Conservation (phyloP, 345 rosid species). For the Nephelium lappaceum region DNA sequence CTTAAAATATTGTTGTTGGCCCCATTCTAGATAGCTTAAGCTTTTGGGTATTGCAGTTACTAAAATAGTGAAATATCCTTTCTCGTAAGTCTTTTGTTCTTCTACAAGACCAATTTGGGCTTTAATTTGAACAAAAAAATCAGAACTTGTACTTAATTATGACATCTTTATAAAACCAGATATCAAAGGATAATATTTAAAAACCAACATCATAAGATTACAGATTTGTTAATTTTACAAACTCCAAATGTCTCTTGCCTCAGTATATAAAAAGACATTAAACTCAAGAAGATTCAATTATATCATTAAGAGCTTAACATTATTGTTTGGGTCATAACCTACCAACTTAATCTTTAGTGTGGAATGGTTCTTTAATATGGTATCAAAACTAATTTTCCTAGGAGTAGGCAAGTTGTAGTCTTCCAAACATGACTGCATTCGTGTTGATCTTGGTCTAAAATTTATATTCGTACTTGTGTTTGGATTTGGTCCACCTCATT, state of each 20-base stretch:
- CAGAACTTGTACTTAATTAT: too few relatives aligned
- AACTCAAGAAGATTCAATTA: neutral
- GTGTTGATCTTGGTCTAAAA: neutral
- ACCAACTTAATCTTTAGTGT: neutral
- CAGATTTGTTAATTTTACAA: neutral
- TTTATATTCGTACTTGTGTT: neutral
- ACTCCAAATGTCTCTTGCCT: neutral
- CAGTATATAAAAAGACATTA: neutral
- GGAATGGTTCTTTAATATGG: neutral
- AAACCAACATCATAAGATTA: neutral
- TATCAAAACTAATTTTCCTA: neutral
- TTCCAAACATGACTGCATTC: neutral
- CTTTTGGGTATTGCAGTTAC: neutral
- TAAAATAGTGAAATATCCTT: too few relatives aligned
- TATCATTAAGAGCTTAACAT: neutral
- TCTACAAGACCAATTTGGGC: neutral
- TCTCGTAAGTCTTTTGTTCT: too few relatives aligned
- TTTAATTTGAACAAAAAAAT: neutral
- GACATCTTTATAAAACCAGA: neutral
- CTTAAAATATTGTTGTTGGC: neutral
- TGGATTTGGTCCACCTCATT: neutral
- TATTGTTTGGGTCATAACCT: neutral
- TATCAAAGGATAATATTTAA: neutral
- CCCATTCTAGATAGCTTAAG: neutral
- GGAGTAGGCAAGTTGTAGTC: neutral